phyloP scores from a whole-genome alignment of 768 basidiomycete species.

The Lentinula edodes region DNA sequence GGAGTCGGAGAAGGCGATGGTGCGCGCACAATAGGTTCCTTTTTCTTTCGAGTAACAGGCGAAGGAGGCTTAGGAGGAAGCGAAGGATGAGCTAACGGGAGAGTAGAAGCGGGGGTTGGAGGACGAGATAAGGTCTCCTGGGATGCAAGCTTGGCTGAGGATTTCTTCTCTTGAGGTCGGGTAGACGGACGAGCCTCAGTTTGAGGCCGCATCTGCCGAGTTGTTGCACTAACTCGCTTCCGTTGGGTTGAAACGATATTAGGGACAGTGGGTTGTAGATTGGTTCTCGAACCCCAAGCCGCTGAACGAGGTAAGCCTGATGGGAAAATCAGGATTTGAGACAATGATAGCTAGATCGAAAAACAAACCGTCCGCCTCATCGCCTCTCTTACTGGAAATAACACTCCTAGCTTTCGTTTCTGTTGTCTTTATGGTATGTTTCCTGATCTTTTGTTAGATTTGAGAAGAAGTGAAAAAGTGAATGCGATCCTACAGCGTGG shows the following conservation, averaged over 20 bases:
- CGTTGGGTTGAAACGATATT: slow-evolving; percentile 25
- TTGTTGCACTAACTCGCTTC: slow-evolving; percentile 33
- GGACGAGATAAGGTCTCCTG: slow-evolving; percentile 59
- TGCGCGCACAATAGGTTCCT: slow-evolving; percentile 22
- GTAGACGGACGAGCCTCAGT: slow-evolving; percentile 32
- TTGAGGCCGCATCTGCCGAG: slow-evolving; percentile 42
- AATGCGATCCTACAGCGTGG: slow-evolving; percentile 62
- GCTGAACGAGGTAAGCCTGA: slow-evolving; percentile 63
- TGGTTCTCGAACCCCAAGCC: slow-evolving; percentile 53
- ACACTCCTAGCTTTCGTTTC: slow-evolving; percentile 57
- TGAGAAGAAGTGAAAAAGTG: slow-evolving; percentile 6
- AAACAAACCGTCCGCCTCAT: slow-evolving; percentile 49
- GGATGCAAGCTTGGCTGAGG: slow-evolving; percentile 34
- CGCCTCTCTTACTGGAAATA: slow-evolving; percentile 48
- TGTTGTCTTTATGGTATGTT: slow-evolving; percentile 90
- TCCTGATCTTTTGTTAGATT: slow-evolving; percentile 37
- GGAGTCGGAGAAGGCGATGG: slow-evolving; percentile 39
- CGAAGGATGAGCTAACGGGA: slow-evolving; percentile 32
- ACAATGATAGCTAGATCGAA: slow-evolving; percentile 9
- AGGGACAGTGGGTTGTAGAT: slow-evolving; percentile 14
- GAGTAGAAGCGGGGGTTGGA: slow-evolving; percentile 39
- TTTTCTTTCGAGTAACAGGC: slow-evolving; percentile 35
- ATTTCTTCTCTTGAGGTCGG: slow-evolving; percentile 38
- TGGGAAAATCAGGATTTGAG: slow-evolving; percentile 3
- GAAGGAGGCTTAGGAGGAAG: slow-evolving; percentile 38